Conservation (phyloP, 306 rosid species). For the Vigna reflexopilosa region DNA sequence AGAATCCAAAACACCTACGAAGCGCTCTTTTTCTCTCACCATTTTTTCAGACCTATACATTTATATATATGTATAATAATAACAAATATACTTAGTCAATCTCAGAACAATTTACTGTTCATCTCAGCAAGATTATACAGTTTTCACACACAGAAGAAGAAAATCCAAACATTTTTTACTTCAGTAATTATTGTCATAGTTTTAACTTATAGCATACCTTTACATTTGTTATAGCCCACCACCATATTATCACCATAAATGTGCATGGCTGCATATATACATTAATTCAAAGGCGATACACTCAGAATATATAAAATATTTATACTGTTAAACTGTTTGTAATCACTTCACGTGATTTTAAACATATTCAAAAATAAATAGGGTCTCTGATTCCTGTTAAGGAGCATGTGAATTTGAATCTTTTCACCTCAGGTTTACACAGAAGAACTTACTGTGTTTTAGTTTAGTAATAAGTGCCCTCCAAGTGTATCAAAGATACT, state of each 20-base stretch:
- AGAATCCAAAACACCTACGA: slow-evolving; percentile 35
- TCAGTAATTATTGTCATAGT: not conserved
- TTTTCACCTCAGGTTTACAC: too few species aligned
- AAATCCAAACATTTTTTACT: not conserved
- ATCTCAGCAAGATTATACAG: not conserved
- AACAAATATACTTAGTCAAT: not conserved
- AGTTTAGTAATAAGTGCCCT: too few species aligned
- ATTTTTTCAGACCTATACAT: not conserved
- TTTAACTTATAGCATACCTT: not conserved
- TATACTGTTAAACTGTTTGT: too few species aligned
- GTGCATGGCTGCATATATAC: not conserved
- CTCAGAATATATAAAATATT: too few species aligned
- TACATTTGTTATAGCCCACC: not conserved
- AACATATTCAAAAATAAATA: not conserved
- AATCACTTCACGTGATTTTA: too few species aligned
- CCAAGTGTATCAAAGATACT: too few species aligned
- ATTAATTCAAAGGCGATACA: too few species aligned
- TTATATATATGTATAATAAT: too few species aligned
- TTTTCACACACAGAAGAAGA: not conserved
- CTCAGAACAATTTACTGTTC: not conserved
- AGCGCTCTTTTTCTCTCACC: slow-evolving; percentile 1
- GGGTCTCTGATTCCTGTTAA: not conserved
- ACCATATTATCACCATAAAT: not conserved
- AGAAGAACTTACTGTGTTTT: too few species aligned
- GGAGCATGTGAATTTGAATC: too few species aligned